These are phyloP conservation scores for Gossypium sturtianum DNA, from an alignment of 345 rosid genomes.

Conservation along the genomic window DNA sequence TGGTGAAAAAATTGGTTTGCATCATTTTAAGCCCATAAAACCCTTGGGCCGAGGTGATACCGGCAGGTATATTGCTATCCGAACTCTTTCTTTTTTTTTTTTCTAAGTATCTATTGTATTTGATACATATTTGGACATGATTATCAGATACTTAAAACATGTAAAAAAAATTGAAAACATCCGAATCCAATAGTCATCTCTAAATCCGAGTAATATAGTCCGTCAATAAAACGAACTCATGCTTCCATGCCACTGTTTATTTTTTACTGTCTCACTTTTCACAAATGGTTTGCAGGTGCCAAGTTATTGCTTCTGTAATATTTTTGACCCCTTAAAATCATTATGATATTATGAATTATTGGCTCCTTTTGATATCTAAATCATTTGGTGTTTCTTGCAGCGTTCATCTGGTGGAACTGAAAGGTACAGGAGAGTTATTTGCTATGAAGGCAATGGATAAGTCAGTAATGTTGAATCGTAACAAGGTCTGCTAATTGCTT, in stretches of 20 bases:
- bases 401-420: slow-evolving; percentile 89
- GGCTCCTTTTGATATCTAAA: background rate
- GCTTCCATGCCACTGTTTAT: background rate
- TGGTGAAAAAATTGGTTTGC: slow-evolving; percentile 69
- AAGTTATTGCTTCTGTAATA: background rate
- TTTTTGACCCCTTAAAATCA: background rate
- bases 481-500: slow-evolving; percentile 49
- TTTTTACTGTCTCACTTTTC: background rate
- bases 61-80: slow-evolving; percentile 61
- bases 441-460: slow-evolving; percentile 99
- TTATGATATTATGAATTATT: background rate
- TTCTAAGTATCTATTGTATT: background rate
- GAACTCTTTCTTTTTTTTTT: background rate
- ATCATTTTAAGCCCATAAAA: slow-evolving; percentile 88
- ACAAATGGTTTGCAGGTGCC: background rate
- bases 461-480: slow-evolving; percentile 76
- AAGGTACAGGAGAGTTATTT: slow-evolving; percentile 62
- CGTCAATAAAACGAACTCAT: background rate
- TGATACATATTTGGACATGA: background rate
- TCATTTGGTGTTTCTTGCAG: slow-evolving; percentile 26
- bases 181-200: too few relatives aligned
- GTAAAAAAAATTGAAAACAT: too few relatives aligned
- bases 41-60: slow-evolving; percentile 98
- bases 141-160: too few relatives aligned
- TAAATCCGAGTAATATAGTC: too few relatives aligned